Percentiles rank a stretch among this genome's conserved stretches.
Evolutionary conservation across 768 basidiomycete genomes (phyloP).

Genomic region (Bullera alba): DNA sequence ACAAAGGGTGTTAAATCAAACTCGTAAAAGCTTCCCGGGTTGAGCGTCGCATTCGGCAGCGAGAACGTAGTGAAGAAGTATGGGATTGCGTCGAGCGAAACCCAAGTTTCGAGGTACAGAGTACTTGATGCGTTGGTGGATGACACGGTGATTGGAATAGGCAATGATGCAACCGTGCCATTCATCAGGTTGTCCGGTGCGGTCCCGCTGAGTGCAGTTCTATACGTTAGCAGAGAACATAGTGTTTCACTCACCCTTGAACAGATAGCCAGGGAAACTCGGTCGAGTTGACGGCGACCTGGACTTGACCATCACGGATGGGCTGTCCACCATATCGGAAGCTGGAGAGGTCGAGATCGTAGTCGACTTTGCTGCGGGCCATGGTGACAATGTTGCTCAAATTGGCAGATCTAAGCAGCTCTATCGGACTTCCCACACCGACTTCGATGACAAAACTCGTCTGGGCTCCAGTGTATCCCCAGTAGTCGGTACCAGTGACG

Average conservation of each 20-base stretch:
- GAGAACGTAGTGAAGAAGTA: conserved; percentile 62
- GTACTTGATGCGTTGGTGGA: conserved; percentile 62
- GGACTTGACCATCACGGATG: conserved; percentile 58
- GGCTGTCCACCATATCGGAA: conserved; percentile 58
- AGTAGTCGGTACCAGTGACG: conserved; percentile 66
- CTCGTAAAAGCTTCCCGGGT: conserved; percentile 52
- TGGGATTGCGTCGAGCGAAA: conserved; percentile 61
- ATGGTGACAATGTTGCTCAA: conserved; percentile 60
- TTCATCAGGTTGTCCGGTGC: conserved; percentile 51
- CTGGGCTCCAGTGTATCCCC: conserved; percentile 63
- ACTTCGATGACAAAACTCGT: conserved; percentile 59
- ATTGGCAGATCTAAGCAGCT: conserved; percentile 18
- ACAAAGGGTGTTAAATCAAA: conserved; percentile 58
- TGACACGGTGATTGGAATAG: conserved; percentile 55
- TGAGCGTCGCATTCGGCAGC: conserved; percentile 56
- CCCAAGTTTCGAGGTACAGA: conserved; percentile 22
- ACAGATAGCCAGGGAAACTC: conserved; percentile 52
- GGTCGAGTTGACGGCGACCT: conserved; percentile 58
- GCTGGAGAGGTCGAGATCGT: conserved; percentile 32
- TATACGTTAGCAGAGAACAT: conserved; percentile 3
- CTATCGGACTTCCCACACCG: conserved; percentile 28
- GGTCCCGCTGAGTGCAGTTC: conserved; percentile 55
- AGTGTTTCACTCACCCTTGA: conserved; percentile 48
- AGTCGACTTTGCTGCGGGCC: conserved; percentile 54
- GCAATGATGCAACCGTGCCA: conserved; percentile 28